These are phyloP conservation scores for Spirogloea muscicola DNA, from an alignment of 139 green algal genomes.

Conservation along the genomic window DNA sequence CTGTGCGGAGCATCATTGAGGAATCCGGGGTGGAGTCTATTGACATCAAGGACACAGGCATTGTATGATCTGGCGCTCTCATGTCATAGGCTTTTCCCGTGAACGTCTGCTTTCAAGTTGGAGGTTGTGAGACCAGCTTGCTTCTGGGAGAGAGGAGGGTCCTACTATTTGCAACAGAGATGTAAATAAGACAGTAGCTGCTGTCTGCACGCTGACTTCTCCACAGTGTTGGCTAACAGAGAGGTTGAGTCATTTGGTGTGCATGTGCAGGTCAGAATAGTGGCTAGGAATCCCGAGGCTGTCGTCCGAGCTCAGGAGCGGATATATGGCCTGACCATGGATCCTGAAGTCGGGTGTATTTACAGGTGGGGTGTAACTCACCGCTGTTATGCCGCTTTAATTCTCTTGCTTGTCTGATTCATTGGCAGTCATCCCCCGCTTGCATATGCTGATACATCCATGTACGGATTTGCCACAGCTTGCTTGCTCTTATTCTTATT, in stretches of 20 bases:
- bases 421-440: too few species aligned
- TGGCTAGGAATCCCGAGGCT: not conserved
- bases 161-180: not conserved
- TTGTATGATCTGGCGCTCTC: not conserved
- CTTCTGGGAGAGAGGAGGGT: too few species aligned
- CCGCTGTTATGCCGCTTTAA: too few species aligned
- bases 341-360: slow-evolving; percentile 50
- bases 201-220: not conserved
- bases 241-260: too few species aligned
- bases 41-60: slow-evolving; percentile 19
- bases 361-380: slow-evolving; percentile 32
- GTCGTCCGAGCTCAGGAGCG: slow-evolving; percentile 16
- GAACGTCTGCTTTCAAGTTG: not conserved
- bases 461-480: too few species aligned
- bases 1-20: slow-evolving; percentile 63
- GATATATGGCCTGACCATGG: slow-evolving; percentile 44
- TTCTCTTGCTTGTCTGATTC: too few species aligned
- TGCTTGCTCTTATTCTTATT: too few species aligned
- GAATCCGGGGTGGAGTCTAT: slow-evolving; percentile 35
- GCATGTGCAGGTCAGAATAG: slow-evolving; percentile 25
- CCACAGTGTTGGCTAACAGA: not conserved
- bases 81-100: not conserved
- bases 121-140: not conserved
- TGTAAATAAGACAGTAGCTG: not conserved
- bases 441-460: too few species aligned